Conservation (phyloP, 208 protist species). For the Leptomonas pyrrhocoris region DNA sequence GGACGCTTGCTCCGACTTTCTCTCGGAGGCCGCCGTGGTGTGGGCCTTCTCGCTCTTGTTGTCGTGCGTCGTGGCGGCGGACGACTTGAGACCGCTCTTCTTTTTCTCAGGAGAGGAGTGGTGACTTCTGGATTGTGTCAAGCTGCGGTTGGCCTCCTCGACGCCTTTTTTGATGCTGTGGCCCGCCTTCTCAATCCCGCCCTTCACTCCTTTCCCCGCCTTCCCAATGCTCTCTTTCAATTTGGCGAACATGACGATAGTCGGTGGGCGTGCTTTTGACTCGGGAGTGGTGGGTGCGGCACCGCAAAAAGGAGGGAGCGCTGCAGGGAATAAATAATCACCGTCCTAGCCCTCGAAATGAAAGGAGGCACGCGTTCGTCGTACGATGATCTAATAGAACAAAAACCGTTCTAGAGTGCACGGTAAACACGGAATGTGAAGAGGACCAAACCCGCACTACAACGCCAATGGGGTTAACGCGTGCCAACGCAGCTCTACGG, state of each 20-base stretch:
- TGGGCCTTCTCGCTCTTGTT: slow-evolving; percentile 7
- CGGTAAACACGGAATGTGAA: too few species aligned
- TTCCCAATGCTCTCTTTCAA: slow-evolving; percentile 27
- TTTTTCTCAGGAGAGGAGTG: slow-evolving; percentile 1
- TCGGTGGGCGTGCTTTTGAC: neutral
- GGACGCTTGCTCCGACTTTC: neutral
- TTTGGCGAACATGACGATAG: slow-evolving; percentile 10
- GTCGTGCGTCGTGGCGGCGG: neutral
- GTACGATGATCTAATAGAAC: neutral
- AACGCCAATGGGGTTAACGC: too few species aligned
- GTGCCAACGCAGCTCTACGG: too few species aligned
- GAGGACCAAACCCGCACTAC: too few species aligned
- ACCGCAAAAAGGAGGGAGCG: neutral
- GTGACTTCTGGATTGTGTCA: slow-evolving; percentile 2
- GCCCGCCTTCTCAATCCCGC: slow-evolving; percentile 20
- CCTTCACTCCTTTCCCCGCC: slow-evolving; percentile 29
- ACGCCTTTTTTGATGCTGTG: slow-evolving; percentile 13
- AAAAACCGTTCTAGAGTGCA: neutral
- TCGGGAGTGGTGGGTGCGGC: neutral
- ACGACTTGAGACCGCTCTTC: slow-evolving; percentile 2
- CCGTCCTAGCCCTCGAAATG: neutral
- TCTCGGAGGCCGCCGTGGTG: slow-evolving; percentile 3
- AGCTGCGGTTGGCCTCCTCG: slow-evolving; percentile 3
- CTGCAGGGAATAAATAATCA: neutral
- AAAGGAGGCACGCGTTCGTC: neutral